These are phyloP conservation scores for Lactarius trivialis DNA, from an alignment of 768 basidiomycete species.

Conservation along the genomic window DNA sequence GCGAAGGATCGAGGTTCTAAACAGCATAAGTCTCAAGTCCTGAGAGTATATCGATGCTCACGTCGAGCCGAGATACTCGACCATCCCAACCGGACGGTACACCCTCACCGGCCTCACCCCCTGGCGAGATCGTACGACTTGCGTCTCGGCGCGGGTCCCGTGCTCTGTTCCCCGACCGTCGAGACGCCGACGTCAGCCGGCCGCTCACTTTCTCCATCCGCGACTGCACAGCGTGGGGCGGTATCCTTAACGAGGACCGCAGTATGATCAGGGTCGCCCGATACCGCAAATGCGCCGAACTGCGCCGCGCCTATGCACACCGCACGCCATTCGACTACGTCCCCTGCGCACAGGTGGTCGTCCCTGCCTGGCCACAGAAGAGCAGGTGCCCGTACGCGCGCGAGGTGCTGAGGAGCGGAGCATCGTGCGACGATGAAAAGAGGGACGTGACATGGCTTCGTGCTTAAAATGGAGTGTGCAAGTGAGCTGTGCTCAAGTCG, in stretches of 20 bases:
- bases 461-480: constrained; percentile 11
- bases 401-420: constrained; percentile 41
- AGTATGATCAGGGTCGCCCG: constrained; percentile 53
- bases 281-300: constrained; percentile 25
- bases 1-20: neutral
- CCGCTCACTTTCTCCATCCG: constrained; percentile 32
- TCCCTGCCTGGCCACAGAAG: constrained; percentile 44
- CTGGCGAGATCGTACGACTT: constrained; percentile 40
- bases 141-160: constrained; percentile 35
- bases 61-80: constrained; percentile 28
- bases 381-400: constrained; percentile 53
- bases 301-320: constrained; percentile 25
- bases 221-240: constrained; percentile 28
- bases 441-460: constrained; percentile 39
- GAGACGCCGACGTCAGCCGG: constrained; percentile 39
- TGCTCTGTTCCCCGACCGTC: constrained; percentile 50
- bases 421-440: constrained; percentile 34
- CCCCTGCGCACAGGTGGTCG: constrained; percentile 44
- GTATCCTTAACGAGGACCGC: constrained; percentile 42
- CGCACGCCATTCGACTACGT: constrained; percentile 48
- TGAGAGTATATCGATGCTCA: constrained; percentile 20
- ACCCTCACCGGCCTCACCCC: constrained; percentile 52
- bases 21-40: constrained; percentile 3
- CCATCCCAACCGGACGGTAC: constrained; percentile 45
- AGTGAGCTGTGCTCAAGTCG: neutral